phyloP scores from a whole-genome alignment of 2,329 filamentous ascomycete species.

The Fusarium transvaalense region DNA sequence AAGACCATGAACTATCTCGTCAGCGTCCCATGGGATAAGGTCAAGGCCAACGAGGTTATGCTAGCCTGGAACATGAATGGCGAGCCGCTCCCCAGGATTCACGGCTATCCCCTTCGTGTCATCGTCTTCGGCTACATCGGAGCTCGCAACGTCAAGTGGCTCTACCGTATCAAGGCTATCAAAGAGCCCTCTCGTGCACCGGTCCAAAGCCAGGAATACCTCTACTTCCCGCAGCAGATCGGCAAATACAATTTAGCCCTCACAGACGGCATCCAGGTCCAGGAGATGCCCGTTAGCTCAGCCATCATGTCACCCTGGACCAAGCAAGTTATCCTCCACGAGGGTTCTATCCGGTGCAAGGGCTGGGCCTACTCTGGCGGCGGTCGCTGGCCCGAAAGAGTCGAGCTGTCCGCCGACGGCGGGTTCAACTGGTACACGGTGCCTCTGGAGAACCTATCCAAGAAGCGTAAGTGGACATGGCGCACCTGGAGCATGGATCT shows the following conservation, averaged over 20 bases:
- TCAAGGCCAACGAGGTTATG: slow-evolving; percentile 74
- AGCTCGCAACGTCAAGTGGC: slow-evolving; percentile 74
- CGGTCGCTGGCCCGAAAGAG: slow-evolving; percentile 70
- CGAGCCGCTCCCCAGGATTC: slow-evolving; percentile 71
- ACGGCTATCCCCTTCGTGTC: slow-evolving; percentile 72
- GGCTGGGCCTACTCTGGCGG: slow-evolving; percentile 72
- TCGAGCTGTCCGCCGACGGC: slow-evolving; percentile 73
- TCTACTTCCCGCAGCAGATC: slow-evolving; percentile 76
- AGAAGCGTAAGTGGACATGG: slow-evolving; percentile 74
- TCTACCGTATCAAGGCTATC: slow-evolving; percentile 73
- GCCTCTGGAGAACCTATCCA: slow-evolving; percentile 68
- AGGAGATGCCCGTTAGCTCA: slow-evolving; percentile 77
- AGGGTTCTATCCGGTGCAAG: slow-evolving; percentile 67
- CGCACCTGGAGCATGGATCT: slow-evolving; percentile 72
- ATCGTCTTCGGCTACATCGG: slow-evolving; percentile 77
- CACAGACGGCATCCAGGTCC: slow-evolving; percentile 73
- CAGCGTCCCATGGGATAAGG: slow-evolving; percentile 75
- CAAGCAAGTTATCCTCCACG: slow-evolving; percentile 71
- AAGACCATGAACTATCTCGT: slow-evolving; percentile 76
- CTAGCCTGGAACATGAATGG: slow-evolving; percentile 81
- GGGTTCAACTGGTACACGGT: slow-evolving; percentile 75
- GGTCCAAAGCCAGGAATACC: slow-evolving; percentile 74
- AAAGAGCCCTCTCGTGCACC: slow-evolving; percentile 67
- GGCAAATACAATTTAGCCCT: slow-evolving; percentile 74
- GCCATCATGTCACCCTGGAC: slow-evolving; percentile 74